Evolutionary conservation across 225 moss, liverwort and hornwort species (phyloP).

Genomic region (Polytrichum formosum): DNA sequence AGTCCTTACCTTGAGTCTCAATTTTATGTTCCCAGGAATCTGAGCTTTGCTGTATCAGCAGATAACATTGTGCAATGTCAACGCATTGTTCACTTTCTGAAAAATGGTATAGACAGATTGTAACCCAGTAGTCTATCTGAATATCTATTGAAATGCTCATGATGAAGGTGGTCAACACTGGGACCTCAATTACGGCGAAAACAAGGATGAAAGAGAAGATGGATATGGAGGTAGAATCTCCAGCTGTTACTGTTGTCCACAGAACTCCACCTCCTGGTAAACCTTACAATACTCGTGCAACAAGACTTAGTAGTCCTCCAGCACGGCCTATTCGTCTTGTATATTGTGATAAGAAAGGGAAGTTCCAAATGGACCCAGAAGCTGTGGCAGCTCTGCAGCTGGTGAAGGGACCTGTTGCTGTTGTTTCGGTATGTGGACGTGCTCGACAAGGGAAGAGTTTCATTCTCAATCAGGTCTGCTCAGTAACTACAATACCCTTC

Average conservation of each 20-base stretch:
- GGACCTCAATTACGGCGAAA: constrained; percentile 18
- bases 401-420: constrained; percentile 76
- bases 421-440: constrained; percentile 78
- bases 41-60: not conserved
- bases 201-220: constrained; percentile 6
- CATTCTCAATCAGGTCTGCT: constrained; percentile 75
- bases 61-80: not conserved
- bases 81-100: not conserved
- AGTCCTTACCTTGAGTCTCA: too few species aligned
- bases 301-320: constrained; percentile 16
- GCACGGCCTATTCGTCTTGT: constrained; percentile 79
- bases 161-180: constrained; percentile 39
- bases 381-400: constrained; percentile 85
- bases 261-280: constrained; percentile 19
- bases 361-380: constrained; percentile 82
- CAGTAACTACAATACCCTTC: not conserved
- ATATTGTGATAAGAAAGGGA: constrained; percentile 77
- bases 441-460: constrained; percentile 95
- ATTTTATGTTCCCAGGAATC: not conserved
- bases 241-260: constrained; percentile 20
- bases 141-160: constrained; percentile 8
- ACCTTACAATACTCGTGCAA: constrained; percentile 7
- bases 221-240: constrained; percentile 20
- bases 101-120: not conserved
- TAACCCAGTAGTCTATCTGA: not conserved